Evolutionary conservation across 768 basidiomycete species (phyloP).

Genomic region (Xanthoconium purpureum): DNA sequence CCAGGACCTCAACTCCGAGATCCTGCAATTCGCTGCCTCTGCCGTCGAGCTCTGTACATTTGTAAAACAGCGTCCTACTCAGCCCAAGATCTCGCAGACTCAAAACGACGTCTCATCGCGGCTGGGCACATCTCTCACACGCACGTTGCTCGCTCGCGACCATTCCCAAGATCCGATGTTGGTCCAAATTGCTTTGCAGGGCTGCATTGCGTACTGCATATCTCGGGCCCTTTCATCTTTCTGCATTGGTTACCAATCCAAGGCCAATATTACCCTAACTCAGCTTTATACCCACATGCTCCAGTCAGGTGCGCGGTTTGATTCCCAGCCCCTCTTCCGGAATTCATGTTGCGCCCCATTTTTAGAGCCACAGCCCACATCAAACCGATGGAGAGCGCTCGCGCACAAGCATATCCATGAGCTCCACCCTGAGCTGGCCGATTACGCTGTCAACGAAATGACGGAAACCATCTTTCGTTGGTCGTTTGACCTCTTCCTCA

Average conservation of each 20-base stretch:
- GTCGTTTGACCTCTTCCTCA: constrained; percentile 62
- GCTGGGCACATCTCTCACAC: constrained; percentile 60
- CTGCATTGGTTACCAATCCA: constrained; percentile 71
- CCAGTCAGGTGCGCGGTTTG: constrained; percentile 40
- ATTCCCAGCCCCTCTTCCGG: not conserved
- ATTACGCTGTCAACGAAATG: constrained; percentile 68
- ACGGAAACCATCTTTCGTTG: constrained; percentile 72
- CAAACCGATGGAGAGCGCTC: constrained; percentile 73
- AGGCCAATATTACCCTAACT: constrained; percentile 61
- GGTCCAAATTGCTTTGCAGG: constrained; percentile 74
- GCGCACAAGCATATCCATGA: constrained; percentile 67
- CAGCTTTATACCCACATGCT: constrained; percentile 62
- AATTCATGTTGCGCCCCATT: constrained; percentile 13
- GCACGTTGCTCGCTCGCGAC: constrained; percentile 59
- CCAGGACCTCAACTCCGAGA: constrained; percentile 76
- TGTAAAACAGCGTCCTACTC: constrained; percentile 38
- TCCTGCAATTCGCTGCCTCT: constrained; percentile 74
- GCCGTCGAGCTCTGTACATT: constrained; percentile 68
- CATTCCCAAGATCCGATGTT: constrained; percentile 74
- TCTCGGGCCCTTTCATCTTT: constrained; percentile 67
- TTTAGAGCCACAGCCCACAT: constrained; percentile 72
- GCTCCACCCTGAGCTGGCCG: constrained; percentile 62
- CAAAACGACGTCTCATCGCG: constrained; percentile 60
- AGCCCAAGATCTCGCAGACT: constrained; percentile 45
- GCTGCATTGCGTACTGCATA: constrained; percentile 63